Conservation (phyloP, 768 basidiomycete genomes). For the Lactifluus subvellereus region DNA sequence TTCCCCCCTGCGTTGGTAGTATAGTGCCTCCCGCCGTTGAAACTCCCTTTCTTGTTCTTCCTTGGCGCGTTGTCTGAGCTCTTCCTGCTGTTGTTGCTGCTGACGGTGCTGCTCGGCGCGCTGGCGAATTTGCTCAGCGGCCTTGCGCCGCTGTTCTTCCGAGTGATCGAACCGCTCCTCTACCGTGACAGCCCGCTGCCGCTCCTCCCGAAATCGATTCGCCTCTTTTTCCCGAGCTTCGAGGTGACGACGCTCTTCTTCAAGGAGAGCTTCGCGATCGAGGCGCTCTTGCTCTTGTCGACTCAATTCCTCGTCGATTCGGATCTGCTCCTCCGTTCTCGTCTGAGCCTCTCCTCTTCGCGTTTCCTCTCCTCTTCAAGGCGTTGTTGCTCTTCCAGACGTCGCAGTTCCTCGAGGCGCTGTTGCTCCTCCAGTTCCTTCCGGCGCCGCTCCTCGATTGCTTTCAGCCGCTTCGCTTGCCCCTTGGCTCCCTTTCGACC, state of each 20-base stretch:
- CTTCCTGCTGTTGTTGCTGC: too few species aligned
- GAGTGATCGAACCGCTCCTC: too few species aligned
- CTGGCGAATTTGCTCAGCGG: too few species aligned
- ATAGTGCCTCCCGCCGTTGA: slow-evolving; percentile 21
- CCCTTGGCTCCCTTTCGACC: slow-evolving; percentile 16
- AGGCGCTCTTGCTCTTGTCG: slow-evolving; percentile 19
- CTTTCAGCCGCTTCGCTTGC: slow-evolving; percentile 22
- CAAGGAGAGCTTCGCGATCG: too few species aligned
- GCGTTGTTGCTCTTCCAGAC: slow-evolving; percentile 23
- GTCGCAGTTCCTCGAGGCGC: slow-evolving; percentile 15
- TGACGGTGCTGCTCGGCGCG: too few species aligned
- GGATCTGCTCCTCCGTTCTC: slow-evolving; percentile 20
- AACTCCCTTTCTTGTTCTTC: slow-evolving; percentile 29
- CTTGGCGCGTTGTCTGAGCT: slow-evolving; percentile 31
- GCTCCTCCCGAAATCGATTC: slow-evolving; percentile 13
- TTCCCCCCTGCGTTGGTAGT: slow-evolving; percentile 19
- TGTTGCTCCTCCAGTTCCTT: slow-evolving; percentile 11
- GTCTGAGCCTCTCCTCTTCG: slow-evolving; percentile 10
- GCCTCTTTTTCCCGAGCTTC: slow-evolving; percentile 14
- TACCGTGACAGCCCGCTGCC: slow-evolving; percentile 3
- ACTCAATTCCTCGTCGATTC: too few species aligned
- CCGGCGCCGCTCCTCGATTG: slow-evolving; percentile 15
- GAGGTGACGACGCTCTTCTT: background rate
- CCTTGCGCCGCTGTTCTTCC: too few species aligned
- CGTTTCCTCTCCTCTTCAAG: slow-evolving; percentile 38